These are phyloP conservation scores for Geotrichum bryndzae DNA, from an alignment of 1,139 yeast species.

Conservation along the genomic window DNA sequence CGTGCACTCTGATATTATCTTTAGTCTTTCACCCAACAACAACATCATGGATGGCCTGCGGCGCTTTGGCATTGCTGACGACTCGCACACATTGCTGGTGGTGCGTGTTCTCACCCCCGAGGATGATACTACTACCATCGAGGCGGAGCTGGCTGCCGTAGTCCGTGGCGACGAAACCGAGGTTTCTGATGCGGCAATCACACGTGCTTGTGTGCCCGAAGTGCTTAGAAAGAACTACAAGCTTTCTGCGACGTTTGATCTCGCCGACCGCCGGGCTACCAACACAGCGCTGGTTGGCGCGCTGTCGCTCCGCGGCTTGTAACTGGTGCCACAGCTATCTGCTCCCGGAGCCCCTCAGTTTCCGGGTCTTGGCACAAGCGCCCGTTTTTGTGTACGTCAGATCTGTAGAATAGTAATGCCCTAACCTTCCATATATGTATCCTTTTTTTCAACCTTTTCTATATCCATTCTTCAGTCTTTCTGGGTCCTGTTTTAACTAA, in stretches of 20 bases:
- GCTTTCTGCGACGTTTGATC: slow-evolving; percentile 22
- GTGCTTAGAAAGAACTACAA: slow-evolving; percentile 36
- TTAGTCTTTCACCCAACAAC: slow-evolving; percentile 48
- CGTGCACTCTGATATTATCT: slow-evolving; percentile 49
- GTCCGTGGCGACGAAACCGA: slow-evolving; percentile 26
- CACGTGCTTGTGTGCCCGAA: slow-evolving; percentile 32
- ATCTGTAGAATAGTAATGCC: not conserved
- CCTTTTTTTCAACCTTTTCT: not conserved
- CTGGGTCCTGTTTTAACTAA: not conserved
- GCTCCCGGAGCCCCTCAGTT: not conserved
- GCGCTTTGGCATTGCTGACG: slow-evolving; percentile 43
- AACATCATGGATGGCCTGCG: slow-evolving; percentile 45
- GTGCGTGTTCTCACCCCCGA: slow-evolving; percentile 33
- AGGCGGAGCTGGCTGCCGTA: slow-evolving; percentile 13
- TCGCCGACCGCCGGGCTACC: slow-evolving; percentile 7
- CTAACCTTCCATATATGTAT: not conserved
- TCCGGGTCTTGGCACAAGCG: not conserved
- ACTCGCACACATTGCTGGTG: slow-evolving; percentile 34
- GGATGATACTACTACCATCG: slow-evolving; percentile 8
- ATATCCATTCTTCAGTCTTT: not conserved
- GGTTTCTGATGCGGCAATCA: slow-evolving; percentile 35
- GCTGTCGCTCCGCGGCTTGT: slow-evolving; percentile 17
- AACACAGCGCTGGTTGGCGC: slow-evolving; percentile 18
- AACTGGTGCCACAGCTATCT: not conserved
- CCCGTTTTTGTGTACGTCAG: not conserved